Evolutionary conservation across 768 basidiomycete genomes (phyloP).

Genomic region (Hypholoma sublateritium): DNA sequence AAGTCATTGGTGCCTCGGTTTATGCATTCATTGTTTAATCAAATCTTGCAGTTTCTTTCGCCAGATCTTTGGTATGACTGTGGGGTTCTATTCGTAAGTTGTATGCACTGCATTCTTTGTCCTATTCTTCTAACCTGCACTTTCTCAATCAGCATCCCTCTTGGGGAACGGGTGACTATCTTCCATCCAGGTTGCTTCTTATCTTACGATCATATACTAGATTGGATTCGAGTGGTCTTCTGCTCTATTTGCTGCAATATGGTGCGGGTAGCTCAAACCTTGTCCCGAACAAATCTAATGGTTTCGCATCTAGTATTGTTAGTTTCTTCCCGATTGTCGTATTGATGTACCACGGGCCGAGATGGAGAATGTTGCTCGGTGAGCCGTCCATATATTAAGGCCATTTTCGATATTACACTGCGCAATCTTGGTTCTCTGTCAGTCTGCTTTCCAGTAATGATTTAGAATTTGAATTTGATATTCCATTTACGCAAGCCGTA

Average conservation of each 20-base stretch:
- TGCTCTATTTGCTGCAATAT: constrained; percentile 33
- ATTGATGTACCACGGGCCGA: constrained; percentile 32
- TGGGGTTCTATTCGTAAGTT: constrained; percentile 38
- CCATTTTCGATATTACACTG: too few relatives aligned
- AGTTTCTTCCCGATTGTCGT: constrained; percentile 32
- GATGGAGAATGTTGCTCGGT: constrained; percentile 23
- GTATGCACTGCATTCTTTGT: neutral
- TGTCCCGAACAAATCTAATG: neutral
- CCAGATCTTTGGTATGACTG: constrained; percentile 34
- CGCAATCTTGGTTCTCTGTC: too few relatives aligned
- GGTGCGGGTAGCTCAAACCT: constrained; percentile 19
- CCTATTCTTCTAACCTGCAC: neutral
- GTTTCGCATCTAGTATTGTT: constrained; percentile 22
- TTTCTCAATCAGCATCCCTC: constrained; percentile 28
- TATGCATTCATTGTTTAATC: neutral
- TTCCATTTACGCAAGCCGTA: too few relatives aligned
- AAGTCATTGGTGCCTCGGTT: constrained; percentile 1
- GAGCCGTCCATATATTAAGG: neutral
- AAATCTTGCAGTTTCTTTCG: constrained; percentile 30
- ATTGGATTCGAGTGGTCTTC: constrained; percentile 39
- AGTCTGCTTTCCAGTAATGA: too few relatives aligned
- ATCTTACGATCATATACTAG: constrained; percentile 10
- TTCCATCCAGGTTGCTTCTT: neutral
- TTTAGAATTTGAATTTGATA: too few relatives aligned
- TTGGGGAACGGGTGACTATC: constrained; percentile 29